Evolutionary conservation across 2,329 filamentous ascomycete species (phyloP).

Genomic region (Stromatinia cepivora): DNA sequence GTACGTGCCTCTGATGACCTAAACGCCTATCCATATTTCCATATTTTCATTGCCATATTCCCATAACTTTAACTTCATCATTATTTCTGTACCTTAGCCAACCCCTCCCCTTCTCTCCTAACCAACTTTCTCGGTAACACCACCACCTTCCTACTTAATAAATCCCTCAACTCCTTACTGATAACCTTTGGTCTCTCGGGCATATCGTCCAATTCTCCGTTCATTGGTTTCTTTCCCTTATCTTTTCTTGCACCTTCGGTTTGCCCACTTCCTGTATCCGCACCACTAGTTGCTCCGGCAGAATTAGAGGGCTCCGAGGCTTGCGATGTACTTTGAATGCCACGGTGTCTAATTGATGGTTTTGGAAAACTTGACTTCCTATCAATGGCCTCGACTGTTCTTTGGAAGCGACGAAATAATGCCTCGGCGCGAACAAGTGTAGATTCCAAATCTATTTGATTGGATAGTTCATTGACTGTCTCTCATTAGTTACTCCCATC

Average conservation of each 20-base stretch:
- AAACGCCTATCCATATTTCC: conserved; percentile 2
- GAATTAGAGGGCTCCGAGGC: neutral
- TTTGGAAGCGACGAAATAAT: conserved; percentile 83
- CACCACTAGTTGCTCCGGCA: conserved; percentile 6
- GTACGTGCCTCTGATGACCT: neutral
- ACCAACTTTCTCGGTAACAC: conserved; percentile 40
- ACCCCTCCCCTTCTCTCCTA: conserved; percentile 39
- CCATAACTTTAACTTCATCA: neutral
- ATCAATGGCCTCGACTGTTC: conserved; percentile 87
- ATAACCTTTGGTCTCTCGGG: conserved; percentile 51
- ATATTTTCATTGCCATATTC: neutral
- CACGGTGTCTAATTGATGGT: conserved; percentile 45
- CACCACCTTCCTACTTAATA: conserved; percentile 60
- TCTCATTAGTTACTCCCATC: conserved; percentile 11
- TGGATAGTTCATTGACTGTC: conserved; percentile 88
- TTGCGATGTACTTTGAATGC: neutral
- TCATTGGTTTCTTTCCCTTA: conserved; percentile 24
- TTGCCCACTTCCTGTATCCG: conserved; percentile 34
- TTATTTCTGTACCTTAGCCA: conserved; percentile 21
- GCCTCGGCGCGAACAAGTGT: conserved; percentile 86
- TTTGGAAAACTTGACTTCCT: conserved; percentile 83
- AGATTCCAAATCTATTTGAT: conserved; percentile 85
- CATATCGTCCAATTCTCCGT: conserved; percentile 35
- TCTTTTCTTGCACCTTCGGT: conserved; percentile 23
- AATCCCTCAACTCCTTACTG: conserved; percentile 59